Evolutionary conservation across 2,329 filamentous ascomycete genomes (phyloP), one percentile per base, ranked within the genome.

Genomic region (Blastomyces silverae): DNA sequence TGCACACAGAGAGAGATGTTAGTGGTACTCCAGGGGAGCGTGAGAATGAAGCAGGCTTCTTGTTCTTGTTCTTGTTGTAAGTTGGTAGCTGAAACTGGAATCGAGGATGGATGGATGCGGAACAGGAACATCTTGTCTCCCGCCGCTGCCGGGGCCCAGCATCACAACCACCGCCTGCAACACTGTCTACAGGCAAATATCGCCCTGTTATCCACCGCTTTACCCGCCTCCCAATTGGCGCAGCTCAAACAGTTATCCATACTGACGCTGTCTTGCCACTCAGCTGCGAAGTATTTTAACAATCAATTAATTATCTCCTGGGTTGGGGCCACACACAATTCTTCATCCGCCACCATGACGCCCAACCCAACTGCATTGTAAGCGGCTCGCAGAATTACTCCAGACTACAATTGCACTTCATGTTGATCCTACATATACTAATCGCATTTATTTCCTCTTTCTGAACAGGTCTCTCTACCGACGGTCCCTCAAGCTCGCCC

Each of bases 401-500:
- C 50, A 53, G 11, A 28, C 28, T 17, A 53, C 55, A 22, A 44
- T 44, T 44, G 42, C 15, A 20, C 42, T 44, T 44, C 42, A 6
- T 44, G 22, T 34, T 31, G 13, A 8, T 28, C 0, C 4, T 20
- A 25, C 22, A 44, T 59, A 10, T 22, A 44, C 15, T n/a, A 37
- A 34, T 34, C 17, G 20, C 34, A 56, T 13, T 20, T 37, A 17
- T 20, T 8, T 37, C 53, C 31, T 25, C 15, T 63, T 37, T 48
- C 62, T 58, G 65, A 66, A 61, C 74, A 87, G 86, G 70, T 83
- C 82, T 67, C 88, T 99, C 67, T 99, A 99, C 79, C 89, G 93
- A 75, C 91, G 92, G 71, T 92, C 92, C 34, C 79, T 99, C 75
- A 97, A 97, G 84, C 87, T 97, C 69, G 85, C 94, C 53, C 87